Conservation (phyloP, 1,139 yeast species). For the Yamadazyma epiphylla region DNA sequence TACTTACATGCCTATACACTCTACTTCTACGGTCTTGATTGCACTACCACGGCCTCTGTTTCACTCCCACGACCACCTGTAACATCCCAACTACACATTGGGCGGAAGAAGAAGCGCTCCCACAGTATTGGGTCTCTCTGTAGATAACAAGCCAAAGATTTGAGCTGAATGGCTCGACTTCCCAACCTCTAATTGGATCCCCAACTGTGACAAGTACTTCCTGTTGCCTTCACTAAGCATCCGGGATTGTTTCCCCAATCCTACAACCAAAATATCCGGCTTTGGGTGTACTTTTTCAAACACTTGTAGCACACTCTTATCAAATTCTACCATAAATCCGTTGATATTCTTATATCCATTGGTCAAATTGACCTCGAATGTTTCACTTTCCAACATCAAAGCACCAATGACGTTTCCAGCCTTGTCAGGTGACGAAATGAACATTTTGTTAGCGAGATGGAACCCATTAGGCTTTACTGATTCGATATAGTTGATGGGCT, state of each 20-base stretch:
- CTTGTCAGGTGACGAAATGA: slow-evolving; percentile 45
- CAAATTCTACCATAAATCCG: slow-evolving; percentile 43
- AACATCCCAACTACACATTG: slow-evolving; percentile 34
- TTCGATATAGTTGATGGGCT: slow-evolving; percentile 45
- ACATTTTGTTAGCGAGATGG: slow-evolving; percentile 35
- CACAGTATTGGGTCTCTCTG: slow-evolving; percentile 71
- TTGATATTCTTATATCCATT: slow-evolving; percentile 35
- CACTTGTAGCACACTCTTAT: slow-evolving; percentile 38
- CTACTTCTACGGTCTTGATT: no score
- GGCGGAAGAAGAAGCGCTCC: slow-evolving; percentile 74
- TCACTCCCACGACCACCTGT: no score
- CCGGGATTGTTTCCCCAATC: slow-evolving; percentile 63
- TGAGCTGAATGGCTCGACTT: slow-evolving; percentile 68
- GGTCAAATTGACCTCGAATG: slow-evolving; percentile 55
- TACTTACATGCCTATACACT: no score
- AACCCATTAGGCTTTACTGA: slow-evolving; percentile 38
- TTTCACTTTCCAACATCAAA: slow-evolving; percentile 59
- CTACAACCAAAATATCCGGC: slow-evolving; percentile 72
- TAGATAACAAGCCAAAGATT: slow-evolving; percentile 70
- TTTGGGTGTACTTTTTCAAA: slow-evolving; percentile 64
- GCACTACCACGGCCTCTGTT: no score
- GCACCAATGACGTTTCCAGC: slow-evolving; percentile 47
- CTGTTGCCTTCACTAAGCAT: slow-evolving; percentile 56
- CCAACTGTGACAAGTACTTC: slow-evolving; percentile 48
- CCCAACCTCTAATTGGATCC: slow-evolving; percentile 66